A percentile compares a stretch with the other conserved stretches of the same genome.
phyloP scores from a whole-genome alignment of 2,329 filamentous ascomycete species.

The Pseudocercospora musae region DNA sequence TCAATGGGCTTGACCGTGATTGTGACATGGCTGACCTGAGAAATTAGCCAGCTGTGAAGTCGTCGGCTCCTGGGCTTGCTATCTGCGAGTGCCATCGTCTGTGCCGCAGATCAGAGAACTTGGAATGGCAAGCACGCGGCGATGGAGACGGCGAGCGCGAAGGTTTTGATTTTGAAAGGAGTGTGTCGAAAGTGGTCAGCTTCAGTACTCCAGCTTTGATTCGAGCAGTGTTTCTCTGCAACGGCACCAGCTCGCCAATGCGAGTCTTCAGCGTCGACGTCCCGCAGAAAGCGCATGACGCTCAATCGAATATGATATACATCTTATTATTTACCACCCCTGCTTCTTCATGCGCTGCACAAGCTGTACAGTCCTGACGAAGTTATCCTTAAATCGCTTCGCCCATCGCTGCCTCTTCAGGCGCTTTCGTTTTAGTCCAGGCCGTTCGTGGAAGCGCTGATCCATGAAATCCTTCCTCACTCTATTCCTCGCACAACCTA shows the following conservation, averaged over 20 bases:
- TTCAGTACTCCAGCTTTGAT: neutral
- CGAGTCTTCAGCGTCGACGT: neutral
- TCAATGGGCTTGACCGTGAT: neutral
- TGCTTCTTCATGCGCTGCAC: conserved; percentile 70
- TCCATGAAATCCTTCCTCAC: conserved; percentile 53
- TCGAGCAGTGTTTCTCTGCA: neutral
- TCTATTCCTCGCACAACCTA: conserved; percentile 52
- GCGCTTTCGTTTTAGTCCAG: conserved; percentile 74
- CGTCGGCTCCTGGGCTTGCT: neutral
- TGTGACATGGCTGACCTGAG: too few relatives aligned
- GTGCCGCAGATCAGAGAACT: neutral
- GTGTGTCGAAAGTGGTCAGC: neutral
- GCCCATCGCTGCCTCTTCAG: conserved; percentile 67
- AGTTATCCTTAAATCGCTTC: conserved; percentile 64
- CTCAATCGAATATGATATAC: neutral
- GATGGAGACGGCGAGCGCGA: neutral
- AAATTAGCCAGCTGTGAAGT: neutral
- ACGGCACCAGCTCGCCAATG: neutral
- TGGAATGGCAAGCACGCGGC: too few relatives aligned
- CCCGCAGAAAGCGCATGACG: neutral
- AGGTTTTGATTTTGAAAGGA: neutral
- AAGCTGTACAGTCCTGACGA: conserved; percentile 60
- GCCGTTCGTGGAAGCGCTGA: conserved; percentile 72
- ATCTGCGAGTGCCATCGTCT: neutral
- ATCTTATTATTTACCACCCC: conserved; percentile 61